A percentile compares a stretch with the other conserved stretches of the same genome.
Evolutionary conservation across 1,139 yeast genomes (phyloP).

Genomic region (Candida anutae): DNA sequence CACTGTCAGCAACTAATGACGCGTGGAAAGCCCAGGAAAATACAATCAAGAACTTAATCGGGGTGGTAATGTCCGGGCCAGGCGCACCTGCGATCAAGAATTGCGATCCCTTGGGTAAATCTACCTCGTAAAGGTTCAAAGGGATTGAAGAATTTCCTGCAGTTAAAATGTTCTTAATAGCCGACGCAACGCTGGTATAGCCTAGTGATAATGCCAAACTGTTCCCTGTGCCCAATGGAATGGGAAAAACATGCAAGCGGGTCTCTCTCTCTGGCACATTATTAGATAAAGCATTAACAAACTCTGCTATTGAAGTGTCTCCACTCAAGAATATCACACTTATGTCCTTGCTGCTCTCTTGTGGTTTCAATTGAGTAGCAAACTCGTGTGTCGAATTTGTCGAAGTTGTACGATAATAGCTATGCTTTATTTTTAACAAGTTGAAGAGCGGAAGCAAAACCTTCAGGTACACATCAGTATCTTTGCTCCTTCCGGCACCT

Average conservation of each 20-base stretch:
- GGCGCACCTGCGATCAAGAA: conserved; percentile 16
- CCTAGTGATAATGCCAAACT: conserved; percentile 64
- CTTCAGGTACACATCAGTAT: conserved; percentile 31
- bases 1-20: conserved; percentile 72
- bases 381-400: conserved; percentile 23
- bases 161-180: conserved; percentile 37
- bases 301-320: conserved; percentile 77
- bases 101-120: conserved; percentile 43
- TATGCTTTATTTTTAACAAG: conserved; percentile 24
- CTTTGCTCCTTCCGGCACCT: conserved; percentile 41
- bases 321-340: conserved; percentile 69
- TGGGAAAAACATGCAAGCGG: conserved; percentile 42
- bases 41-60: conserved; percentile 53
- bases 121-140: conserved; percentile 47
- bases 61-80: conserved; percentile 9
- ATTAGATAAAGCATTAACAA: conserved; percentile 45
- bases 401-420: conserved; percentile 32
- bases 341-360: conserved; percentile 6
- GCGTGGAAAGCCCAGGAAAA: conserved; percentile 86
- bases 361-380: conserved; percentile 20
- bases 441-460: conserved; percentile 42
- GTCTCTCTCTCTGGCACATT: too few relatives aligned
- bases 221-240: conserved; percentile 87
- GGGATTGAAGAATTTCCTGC: conserved; percentile 16
- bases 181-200: conserved; percentile 25